phyloP scores from a whole-genome alignment of 306 rosid species.

The Cucumis hystrix region DNA sequence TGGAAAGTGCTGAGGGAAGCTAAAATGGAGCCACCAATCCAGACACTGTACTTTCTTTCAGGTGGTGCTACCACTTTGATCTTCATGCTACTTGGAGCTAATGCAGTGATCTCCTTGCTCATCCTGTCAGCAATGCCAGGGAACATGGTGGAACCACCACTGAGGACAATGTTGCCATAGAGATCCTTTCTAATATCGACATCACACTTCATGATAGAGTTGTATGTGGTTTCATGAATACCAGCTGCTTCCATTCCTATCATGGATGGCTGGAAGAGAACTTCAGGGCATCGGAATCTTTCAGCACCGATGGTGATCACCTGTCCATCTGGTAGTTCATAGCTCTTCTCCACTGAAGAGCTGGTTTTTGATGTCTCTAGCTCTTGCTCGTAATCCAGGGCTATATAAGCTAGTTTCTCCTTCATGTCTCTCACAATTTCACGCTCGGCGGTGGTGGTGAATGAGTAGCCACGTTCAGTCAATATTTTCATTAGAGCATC shows the following conservation, averaged over 20 bases:
- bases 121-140: conserved; percentile 96
- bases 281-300: conserved; percentile 94
- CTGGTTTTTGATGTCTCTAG: conserved; percentile 75
- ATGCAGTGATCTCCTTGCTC: conserved; percentile 93
- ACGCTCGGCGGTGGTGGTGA: conserved; percentile 90
- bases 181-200: conserved; percentile 96
- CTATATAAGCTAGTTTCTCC: conserved; percentile 82
- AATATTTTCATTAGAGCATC: conserved; percentile 88
- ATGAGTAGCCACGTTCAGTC: conserved; percentile 98
- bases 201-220: conserved; percentile 97
- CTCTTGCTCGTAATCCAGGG: conserved; percentile 93
- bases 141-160: conserved; percentile 96
- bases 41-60: conserved; percentile 92
- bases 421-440: conserved; percentile 95
- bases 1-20: conserved; percentile 99
- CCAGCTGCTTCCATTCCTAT: conserved; percentile 95
- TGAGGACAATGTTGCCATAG: conserved; percentile 82
- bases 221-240: conserved; percentile 92
- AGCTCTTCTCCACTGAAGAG: conserved; percentile 89
- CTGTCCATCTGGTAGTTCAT: conserved; percentile 94
- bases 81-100: conserved; percentile 96
- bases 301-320: conserved; percentile 90
- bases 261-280: conserved; percentile 97
- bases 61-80: conserved; percentile 96
- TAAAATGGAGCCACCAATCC: conserved; percentile 96